These are phyloP conservation scores for Aspergillus thermomutatus DNA, from an alignment of 2,329 filamentous ascomycete genomes.

Conservation along the genomic window DNA sequence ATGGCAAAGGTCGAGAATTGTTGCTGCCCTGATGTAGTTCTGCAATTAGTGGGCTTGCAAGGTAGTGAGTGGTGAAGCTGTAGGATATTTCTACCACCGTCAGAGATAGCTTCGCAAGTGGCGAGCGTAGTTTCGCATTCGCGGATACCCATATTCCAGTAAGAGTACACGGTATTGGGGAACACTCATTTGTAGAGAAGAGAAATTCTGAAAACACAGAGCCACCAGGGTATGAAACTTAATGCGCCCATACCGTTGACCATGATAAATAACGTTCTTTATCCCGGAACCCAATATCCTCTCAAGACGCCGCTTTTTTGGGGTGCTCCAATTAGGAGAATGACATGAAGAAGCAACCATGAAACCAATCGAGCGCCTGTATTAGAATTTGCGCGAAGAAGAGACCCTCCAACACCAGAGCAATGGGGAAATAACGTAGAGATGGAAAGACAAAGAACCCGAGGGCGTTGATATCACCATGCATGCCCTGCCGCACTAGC, in stretches of 20 bases:
- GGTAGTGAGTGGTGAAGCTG: background rate
- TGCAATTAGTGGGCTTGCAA: no score
- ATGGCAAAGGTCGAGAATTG: no score
- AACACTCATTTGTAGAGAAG: background rate
- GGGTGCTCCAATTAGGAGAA: background rate
- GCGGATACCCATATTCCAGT: background rate
- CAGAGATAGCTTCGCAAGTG: background rate
- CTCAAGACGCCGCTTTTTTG: background rate
- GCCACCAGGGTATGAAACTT: background rate
- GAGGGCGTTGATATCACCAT: constrained; percentile 13
- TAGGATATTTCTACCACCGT: background rate
- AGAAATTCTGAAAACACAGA: background rate
- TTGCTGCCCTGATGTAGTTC: no score
- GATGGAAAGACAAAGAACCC: background rate
- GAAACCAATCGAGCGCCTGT: background rate
- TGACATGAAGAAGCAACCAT: background rate
- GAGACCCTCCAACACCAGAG: background rate
- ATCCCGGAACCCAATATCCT: background rate
- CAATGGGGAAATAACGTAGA: background rate
- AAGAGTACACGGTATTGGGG: background rate
- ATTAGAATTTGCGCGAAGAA: background rate
- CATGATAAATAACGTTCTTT: background rate
- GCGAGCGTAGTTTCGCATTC: background rate
- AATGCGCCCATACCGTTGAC: background rate
- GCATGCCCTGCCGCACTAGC: constrained; percentile 17